Conservation (phyloP, 2,329 filamentous ascomycete genomes). For the Stylonectria norvegica region DNA sequence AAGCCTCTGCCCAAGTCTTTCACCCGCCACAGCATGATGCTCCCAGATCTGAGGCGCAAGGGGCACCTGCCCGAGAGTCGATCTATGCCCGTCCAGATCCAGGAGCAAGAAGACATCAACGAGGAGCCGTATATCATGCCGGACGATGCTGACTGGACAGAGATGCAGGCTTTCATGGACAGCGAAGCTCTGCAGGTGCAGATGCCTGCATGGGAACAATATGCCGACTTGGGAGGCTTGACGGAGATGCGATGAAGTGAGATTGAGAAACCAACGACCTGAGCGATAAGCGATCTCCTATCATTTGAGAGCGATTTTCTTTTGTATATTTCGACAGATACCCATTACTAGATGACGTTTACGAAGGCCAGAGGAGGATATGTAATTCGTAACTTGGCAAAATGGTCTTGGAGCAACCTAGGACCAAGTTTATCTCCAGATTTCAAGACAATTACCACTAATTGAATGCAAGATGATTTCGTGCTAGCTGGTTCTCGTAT, state of each 20-base stretch:
- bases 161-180: conserved; percentile 36
- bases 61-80: conserved; percentile 12
- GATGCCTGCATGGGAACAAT: conserved; percentile 45
- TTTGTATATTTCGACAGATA: conserved; percentile 21
- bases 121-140: conserved; percentile 27
- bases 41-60: conserved; percentile 24
- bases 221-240: conserved; percentile 44
- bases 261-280: not conserved
- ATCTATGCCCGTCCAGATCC: conserved; percentile 4
- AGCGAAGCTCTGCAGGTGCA: conserved; percentile 12
- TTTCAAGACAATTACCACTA: too few species aligned
- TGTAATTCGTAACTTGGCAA: too few species aligned
- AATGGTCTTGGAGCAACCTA: too few species aligned
- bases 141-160: conserved; percentile 36
- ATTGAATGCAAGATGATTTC: too few species aligned
- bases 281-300: not conserved
- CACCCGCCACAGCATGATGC: conserved; percentile 22
- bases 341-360: too few species aligned
- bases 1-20: conserved; percentile 6
- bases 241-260: conserved; percentile 35
- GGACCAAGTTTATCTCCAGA: too few species aligned
- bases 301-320: conserved; percentile 13
- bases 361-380: too few species aligned
- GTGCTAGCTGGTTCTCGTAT: too few species aligned
- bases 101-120: conserved; percentile 15